Conservation (phyloP, 176 grass and related monocot species). For the Thalia dealbata region DNA sequence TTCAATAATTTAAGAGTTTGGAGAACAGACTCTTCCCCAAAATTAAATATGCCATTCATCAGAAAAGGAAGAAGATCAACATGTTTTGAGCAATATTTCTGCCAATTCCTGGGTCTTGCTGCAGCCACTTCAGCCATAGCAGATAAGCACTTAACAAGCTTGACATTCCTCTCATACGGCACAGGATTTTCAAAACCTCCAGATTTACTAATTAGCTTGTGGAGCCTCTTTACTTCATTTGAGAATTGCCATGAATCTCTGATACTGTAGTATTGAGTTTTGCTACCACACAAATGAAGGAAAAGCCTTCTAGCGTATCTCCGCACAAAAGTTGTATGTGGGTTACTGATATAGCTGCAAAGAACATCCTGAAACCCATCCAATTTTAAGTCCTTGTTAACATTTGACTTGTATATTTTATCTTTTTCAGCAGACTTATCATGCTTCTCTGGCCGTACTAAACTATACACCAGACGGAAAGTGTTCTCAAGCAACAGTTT, state of each 20-base stretch:
- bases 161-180: conserved; percentile 92
- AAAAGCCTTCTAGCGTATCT: conserved; percentile 96
- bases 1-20: conserved; percentile 94
- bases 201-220: conserved; percentile 80
- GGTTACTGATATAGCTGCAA: conserved; percentile 97
- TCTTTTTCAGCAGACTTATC: conserved; percentile 82
- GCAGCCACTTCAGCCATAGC: conserved; percentile 70
- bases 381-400: conserved; percentile 76
- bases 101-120: conserved; percentile 96
- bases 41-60: conserved; percentile 74
- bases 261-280: conserved; percentile 87
- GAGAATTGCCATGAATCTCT: conserved; percentile 90
- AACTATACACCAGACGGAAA: conserved; percentile 89
- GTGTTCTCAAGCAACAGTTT: conserved; percentile 91
- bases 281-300: conserved; percentile 94
- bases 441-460: conserved; percentile 89
- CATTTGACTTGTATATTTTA: conserved; percentile 56
- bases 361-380: conserved; percentile 95
- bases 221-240: conserved; percentile 75
- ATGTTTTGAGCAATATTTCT: conserved; percentile 93
- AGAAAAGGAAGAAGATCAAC: conserved; percentile 74
- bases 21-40: conserved; percentile 89
- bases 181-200: conserved; percentile 82
- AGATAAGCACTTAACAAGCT: conserved; percentile 90
- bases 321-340: conserved; percentile 81